Evolutionary conservation across 192 early-diverging fungal genomes (phyloP).

Genomic region (Funneliformis mosseae): DNA sequence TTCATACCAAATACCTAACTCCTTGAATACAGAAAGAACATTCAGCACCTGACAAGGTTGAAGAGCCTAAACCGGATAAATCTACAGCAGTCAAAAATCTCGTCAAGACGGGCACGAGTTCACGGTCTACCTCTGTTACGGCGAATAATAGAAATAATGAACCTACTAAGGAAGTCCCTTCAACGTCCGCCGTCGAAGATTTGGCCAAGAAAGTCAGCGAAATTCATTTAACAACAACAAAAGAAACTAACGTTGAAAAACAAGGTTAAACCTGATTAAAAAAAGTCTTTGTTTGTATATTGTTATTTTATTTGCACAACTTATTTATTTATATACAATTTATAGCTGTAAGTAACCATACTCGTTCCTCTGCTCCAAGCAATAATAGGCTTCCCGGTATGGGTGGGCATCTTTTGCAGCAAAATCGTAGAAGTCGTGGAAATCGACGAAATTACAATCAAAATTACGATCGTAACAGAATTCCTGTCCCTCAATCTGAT

Average conservation of each 20-base stretch:
- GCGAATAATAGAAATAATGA: slow-evolving; percentile 41
- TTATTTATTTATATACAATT: background rate
- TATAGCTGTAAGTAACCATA: slow-evolving; percentile 20
- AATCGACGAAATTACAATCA: slow-evolving; percentile 46
- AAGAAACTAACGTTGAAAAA: slow-evolving; percentile 17
- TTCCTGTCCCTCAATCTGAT: slow-evolving; percentile 66
- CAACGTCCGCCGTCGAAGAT: slow-evolving; percentile 53
- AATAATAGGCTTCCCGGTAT: slow-evolving; percentile 56
- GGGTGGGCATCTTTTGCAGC: slow-evolving; percentile 50
- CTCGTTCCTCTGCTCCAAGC: slow-evolving; percentile 36
- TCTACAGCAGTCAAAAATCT: slow-evolving; percentile 10
- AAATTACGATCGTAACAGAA: slow-evolving; percentile 42
- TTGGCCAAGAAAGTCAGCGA: slow-evolving; percentile 61
- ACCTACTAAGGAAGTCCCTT: slow-evolving; percentile 43
- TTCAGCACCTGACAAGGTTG: slow-evolving; percentile 30
- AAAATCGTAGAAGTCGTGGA: slow-evolving; percentile 48
- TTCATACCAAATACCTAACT: slow-evolving; percentile 22
- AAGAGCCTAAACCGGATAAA: slow-evolving; percentile 28
- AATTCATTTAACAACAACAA: slow-evolving; percentile 43
- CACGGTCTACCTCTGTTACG: slow-evolving; percentile 5
- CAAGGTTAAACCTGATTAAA: background rate
- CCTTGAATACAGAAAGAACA: slow-evolving; percentile 30
- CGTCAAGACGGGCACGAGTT: slow-evolving; percentile 19
- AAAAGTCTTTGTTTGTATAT: background rate
- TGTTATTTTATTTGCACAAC: background rate